Conservation (phyloP, 176 grass and related monocot species). For the Thalia dealbata region DNA sequence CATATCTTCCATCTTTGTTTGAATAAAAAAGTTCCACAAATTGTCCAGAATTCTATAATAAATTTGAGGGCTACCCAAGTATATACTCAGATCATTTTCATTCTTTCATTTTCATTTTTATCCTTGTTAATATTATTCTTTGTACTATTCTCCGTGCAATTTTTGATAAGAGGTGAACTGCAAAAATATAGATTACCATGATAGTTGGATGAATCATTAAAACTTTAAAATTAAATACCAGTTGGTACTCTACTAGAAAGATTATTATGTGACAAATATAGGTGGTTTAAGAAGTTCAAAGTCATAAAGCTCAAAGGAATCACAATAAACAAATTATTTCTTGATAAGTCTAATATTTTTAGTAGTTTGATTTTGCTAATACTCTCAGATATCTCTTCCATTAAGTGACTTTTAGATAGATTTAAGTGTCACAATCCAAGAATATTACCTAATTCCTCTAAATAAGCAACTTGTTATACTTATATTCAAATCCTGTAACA, state of each 20-base stretch:
- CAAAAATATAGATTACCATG: no score
- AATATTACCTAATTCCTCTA: neutral
- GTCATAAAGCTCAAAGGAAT: neutral
- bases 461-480: neutral
- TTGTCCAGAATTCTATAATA: conserved; percentile 17
- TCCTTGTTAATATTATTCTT: no score
- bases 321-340: neutral
- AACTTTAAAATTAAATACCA: neutral
- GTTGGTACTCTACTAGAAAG: neutral
- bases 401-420: neutral
- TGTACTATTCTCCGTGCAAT: no score
- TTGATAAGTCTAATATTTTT: neutral
- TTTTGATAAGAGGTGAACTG: no score
- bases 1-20: conserved; percentile 2
- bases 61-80: conserved; percentile 9
- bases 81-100: neutral
- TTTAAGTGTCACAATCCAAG: neutral
- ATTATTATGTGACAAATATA: neutral
- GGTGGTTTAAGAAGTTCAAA: neutral
- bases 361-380: neutral
- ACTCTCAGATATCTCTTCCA: neutral
- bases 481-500: neutral
- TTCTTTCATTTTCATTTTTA: no score
- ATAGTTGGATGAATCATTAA: neutral
- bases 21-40: conserved; percentile 26